Evolutionary conservation across 139 green algal genomes (phyloP).

Genomic region (Chlorella sp.): DNA sequence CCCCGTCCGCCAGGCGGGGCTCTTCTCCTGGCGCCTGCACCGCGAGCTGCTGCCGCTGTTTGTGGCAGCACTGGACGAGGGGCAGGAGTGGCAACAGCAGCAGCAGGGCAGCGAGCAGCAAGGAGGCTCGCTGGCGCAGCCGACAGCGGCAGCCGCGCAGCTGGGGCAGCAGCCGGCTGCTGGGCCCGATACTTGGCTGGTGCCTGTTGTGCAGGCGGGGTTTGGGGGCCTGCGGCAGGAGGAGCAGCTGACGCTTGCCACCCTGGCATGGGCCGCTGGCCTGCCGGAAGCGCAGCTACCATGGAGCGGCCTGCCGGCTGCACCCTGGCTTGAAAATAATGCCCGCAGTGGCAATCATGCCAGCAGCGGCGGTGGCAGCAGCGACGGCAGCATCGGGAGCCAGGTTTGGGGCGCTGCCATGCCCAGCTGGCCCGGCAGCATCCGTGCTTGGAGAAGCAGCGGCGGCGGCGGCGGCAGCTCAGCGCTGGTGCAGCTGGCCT

Average conservation of each 20-base stretch:
- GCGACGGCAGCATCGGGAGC: neutral
- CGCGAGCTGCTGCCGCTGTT: neutral
- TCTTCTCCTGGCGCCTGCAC: neutral
- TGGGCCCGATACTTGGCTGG: slow-evolving; percentile 54
- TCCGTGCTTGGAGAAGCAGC: too few relatives aligned
- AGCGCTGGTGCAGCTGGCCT: slow-evolving; percentile 43
- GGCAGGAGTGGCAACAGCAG: neutral
- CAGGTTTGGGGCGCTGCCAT: too few relatives aligned
- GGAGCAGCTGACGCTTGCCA: slow-evolving; percentile 37
- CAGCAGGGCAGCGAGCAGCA: neutral
- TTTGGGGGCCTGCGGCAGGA: slow-evolving; percentile 57
- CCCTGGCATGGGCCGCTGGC: slow-evolving; percentile 14
- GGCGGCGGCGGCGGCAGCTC: neutral
- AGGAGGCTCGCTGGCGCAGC: neutral
- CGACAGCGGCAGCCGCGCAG: too few relatives aligned
- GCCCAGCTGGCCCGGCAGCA: neutral
- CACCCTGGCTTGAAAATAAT: neutral
- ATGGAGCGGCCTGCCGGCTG: too few relatives aligned
- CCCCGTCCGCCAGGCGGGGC: neutral
- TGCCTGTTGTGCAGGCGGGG: slow-evolving; percentile 61
- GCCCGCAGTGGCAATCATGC: neutral
- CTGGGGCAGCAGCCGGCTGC: neutral
- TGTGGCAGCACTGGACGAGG: too few relatives aligned
- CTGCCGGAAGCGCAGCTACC: neutral
- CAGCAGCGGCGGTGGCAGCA: neutral